Conservation (phyloP, 2,329 filamentous ascomycete genomes). For the Neonectria ditissima region DNA sequence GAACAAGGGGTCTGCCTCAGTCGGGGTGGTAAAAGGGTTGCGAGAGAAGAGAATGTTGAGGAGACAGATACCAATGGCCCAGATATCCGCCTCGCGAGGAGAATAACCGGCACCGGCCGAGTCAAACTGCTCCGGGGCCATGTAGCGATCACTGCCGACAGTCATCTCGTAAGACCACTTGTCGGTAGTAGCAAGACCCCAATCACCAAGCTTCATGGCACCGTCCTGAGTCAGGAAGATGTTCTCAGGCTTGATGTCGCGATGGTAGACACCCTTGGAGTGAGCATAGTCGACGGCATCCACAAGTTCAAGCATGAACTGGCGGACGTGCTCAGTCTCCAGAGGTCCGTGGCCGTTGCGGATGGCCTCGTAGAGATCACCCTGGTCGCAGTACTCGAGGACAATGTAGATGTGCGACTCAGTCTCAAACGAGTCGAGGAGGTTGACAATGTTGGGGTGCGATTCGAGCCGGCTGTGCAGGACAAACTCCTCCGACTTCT, state of each 20-base stretch:
- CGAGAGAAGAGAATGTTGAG: constrained; percentile 96
- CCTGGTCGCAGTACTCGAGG: constrained; percentile 93
- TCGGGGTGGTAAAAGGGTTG: constrained; percentile 94
- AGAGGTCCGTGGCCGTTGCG: constrained; percentile 87
- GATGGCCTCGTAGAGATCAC: constrained; percentile 97
- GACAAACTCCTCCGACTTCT: constrained; percentile 82
- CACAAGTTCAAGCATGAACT: constrained; percentile 96
- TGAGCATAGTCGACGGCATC: constrained; percentile 93
- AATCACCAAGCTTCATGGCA: constrained; percentile 95
- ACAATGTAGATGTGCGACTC: constrained; percentile 91
- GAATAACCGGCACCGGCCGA: constrained; percentile 89
- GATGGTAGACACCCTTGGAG: constrained; percentile 90
- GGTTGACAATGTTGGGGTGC: constrained; percentile 94
- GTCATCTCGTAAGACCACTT: constrained; percentile 92
- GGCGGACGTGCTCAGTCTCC: constrained; percentile 95
- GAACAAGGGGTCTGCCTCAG: constrained; percentile 91
- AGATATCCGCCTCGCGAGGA: constrained; percentile 92
- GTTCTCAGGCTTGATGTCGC: constrained; percentile 99
- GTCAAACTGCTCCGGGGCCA: constrained; percentile 98
- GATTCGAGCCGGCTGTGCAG: constrained; percentile 83
- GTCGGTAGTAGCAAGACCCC: constrained; percentile 90
- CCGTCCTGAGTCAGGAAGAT: constrained; percentile 92
- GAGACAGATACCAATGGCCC: constrained; percentile 96
- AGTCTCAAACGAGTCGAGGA: constrained; percentile 92
- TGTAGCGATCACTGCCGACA: constrained; percentile 97